phyloP scores from a whole-genome alignment of 495 filamentous ascomycete species.

The Hypoxylon intermedium region DNA sequence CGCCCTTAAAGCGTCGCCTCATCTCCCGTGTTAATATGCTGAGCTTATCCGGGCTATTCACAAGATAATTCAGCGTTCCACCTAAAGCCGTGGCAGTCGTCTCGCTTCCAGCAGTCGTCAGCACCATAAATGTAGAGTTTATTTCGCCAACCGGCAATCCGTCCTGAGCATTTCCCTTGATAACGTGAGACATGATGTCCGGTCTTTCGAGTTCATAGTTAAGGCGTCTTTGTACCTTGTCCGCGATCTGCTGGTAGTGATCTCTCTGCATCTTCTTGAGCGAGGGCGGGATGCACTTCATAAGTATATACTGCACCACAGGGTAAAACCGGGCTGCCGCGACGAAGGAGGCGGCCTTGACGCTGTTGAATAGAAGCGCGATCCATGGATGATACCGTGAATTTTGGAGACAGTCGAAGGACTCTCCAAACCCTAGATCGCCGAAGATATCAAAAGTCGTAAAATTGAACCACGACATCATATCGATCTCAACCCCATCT shows the following conservation, averaged over 20 bases:
- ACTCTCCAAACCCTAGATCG: conserved; percentile 61
- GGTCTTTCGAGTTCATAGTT: conserved; percentile 34
- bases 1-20: conserved; percentile 47
- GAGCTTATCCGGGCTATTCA: conserved; percentile 51
- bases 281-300: conserved; percentile 43
- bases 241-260: conserved; percentile 47
- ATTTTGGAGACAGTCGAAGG: conserved; percentile 57
- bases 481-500: conserved; percentile 41
- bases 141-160: conserved; percentile 43
- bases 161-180: conserved; percentile 7
- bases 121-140: conserved; percentile 48
- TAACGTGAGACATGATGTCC: conserved; percentile 34
- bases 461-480: conserved; percentile 58
- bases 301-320: conserved; percentile 33
- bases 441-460: conserved; percentile 67
- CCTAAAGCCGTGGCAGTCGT: conserved; percentile 60
- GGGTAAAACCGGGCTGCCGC: conserved; percentile 46
- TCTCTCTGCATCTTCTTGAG: conserved; percentile 36
- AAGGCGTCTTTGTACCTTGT: conserved; percentile 52
- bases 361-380: conserved; percentile 40
- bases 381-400: conserved; percentile 57
- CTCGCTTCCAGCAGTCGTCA: conserved; percentile 60
- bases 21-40: conserved; percentile 52
- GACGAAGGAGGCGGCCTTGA: conserved; percentile 40
- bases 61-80: conserved; percentile 59